Evolutionary conservation across 2,329 filamentous ascomycete species (phyloP).

Genomic region (Ascochyta viciae-villosae): DNA sequence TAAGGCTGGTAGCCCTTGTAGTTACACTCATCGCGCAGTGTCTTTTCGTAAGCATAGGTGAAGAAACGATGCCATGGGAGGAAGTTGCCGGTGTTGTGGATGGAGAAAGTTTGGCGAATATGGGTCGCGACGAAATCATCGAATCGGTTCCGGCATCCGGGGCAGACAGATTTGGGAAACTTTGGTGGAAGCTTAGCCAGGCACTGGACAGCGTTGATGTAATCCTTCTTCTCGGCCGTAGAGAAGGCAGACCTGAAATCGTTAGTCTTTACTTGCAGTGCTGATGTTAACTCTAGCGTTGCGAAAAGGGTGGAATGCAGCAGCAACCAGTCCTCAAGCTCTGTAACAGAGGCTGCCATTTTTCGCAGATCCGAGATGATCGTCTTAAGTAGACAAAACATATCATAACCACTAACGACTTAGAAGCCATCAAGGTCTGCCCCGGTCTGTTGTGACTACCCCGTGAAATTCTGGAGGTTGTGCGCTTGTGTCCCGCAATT

Average conservation of each 20-base stretch:
- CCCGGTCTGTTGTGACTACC: no score
- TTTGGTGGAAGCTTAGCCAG: slow-evolving; percentile 33
- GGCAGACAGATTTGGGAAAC: slow-evolving; percentile 32
- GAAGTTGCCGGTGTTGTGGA: slow-evolving; percentile 41
- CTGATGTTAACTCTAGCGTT: background rate
- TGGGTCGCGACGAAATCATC: slow-evolving; percentile 44
- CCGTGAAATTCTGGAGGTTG: no score
- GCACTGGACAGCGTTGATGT: slow-evolving; percentile 42
- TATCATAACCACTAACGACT: no score
- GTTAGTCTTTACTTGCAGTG: slow-evolving; percentile 8
- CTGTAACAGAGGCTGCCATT: no score
- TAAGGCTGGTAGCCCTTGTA: slow-evolving; percentile 42
- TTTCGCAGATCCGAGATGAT: no score
- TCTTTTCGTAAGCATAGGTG: slow-evolving; percentile 39
- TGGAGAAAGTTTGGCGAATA: slow-evolving; percentile 39
- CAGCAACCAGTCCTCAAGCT: no score
- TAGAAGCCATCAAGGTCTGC: no score
- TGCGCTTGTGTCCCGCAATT: no score
- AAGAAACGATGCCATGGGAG: slow-evolving; percentile 39
- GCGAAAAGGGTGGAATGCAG: no score
- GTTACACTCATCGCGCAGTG: slow-evolving; percentile 37
- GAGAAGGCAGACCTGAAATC: slow-evolving; percentile 33
- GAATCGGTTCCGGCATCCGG: slow-evolving; percentile 38
- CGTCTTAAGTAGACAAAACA: no score
- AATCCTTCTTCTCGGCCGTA: slow-evolving; percentile 35